These are phyloP conservation scores for Nitzschia sp. DNA, from an alignment of 108 stramenopile species.

Conservation along the genomic window DNA sequence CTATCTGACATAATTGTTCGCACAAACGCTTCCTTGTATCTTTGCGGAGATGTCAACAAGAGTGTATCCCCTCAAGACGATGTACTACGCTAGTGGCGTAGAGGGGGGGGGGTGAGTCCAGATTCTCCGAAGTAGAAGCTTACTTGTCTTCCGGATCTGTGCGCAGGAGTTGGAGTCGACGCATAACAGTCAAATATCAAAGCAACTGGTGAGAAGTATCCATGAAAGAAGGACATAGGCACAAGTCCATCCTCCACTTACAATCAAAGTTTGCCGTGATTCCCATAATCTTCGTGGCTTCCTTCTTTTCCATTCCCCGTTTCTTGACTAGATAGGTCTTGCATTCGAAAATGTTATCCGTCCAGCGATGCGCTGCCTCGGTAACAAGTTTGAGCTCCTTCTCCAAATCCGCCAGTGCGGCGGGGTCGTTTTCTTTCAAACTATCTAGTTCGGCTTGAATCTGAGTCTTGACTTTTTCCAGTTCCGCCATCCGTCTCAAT, in stretches of 20 bases:
- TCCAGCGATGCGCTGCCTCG: conserved; percentile 90
- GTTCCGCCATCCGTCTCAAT: conserved; percentile 53
- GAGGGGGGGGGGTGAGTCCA: too few relatives aligned
- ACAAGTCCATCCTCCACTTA: conserved; percentile 47
- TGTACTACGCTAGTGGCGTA: too few relatives aligned
- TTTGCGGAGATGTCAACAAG: too few relatives aligned
- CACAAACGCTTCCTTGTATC: too few relatives aligned
- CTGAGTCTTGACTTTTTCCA: conserved; percentile 36
- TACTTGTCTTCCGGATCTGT: conserved; percentile 1
- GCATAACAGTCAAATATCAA: too few relatives aligned
- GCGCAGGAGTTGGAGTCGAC: too few relatives aligned
- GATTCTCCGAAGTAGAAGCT: too few relatives aligned
- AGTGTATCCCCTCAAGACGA: too few relatives aligned
- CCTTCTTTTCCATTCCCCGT: conserved; percentile 86
- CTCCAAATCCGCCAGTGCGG: conserved; percentile 76
- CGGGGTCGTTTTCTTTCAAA: conserved; percentile 90
- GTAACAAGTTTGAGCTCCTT: conserved; percentile 33
- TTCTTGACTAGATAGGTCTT: conserved; percentile 87
- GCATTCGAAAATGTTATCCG: conserved; percentile 88
- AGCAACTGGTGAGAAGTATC: neutral
- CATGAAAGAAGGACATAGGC: too few relatives aligned
- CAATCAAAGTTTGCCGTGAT: conserved; percentile 74
- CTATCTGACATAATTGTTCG: too few relatives aligned
- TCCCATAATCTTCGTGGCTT: conserved; percentile 60
- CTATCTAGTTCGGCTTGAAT: conserved; percentile 53